Conservation (phyloP, 192 early-diverging fungal genomes). For the Entophlyctis luteolus region DNA sequence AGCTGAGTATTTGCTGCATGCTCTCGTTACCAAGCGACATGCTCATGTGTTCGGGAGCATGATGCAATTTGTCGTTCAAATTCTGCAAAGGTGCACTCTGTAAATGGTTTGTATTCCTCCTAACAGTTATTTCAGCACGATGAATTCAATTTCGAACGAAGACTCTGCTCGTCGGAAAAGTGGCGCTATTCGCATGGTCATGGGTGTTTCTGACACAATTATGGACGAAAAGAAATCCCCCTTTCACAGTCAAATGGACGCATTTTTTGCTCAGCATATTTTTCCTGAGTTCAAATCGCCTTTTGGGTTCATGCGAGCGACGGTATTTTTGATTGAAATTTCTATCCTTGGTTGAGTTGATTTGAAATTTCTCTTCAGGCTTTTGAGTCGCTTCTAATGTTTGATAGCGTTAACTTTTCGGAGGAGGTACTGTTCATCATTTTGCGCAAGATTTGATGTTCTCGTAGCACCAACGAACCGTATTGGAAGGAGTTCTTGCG, state of each 20-base stretch:
- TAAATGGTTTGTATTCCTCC: too few relatives aligned
- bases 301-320: constrained; percentile 75
- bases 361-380: too few relatives aligned
- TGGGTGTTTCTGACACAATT: constrained; percentile 63
- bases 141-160: constrained; percentile 5
- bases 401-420: constrained; percentile 31
- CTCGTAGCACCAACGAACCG: constrained; percentile 24
- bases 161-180: constrained; percentile 70
- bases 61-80: constrained; percentile 71
- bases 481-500: constrained; percentile 38
- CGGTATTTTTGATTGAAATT: constrained; percentile 39
- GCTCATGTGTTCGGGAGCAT: constrained; percentile 76
- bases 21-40: constrained; percentile 72
- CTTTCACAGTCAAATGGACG: constrained; percentile 65
- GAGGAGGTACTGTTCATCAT: constrained; percentile 9
- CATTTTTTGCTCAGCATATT: constrained; percentile 78
- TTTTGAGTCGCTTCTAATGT: constrained; percentile 40
- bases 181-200: constrained; percentile 87
- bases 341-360: too few relatives aligned
- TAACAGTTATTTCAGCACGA: too few relatives aligned
- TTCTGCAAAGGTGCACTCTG: constrained; percentile 30
- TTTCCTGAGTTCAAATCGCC: constrained; percentile 87
- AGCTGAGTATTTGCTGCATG: constrained; percentile 73
- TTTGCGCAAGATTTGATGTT: constrained; percentile 11
- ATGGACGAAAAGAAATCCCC: constrained; percentile 65